Base-by-base conservation (phyloP, 495 filamentous ascomycete genomes). In the Tuber brumale region DNA sequence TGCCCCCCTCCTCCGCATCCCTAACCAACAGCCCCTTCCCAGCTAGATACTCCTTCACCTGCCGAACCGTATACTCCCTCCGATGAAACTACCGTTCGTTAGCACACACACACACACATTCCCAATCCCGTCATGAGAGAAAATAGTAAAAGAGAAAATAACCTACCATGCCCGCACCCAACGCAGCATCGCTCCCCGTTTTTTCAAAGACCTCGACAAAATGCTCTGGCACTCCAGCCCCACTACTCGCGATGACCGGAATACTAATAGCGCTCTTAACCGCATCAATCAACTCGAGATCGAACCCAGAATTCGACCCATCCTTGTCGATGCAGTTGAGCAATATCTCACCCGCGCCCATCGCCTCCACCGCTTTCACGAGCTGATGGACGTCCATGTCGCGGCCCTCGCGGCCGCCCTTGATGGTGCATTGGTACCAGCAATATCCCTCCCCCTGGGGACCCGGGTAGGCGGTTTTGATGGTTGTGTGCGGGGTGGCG, bases 401-500 rank as follows among this genome's bases (percentile, higher is more conserved):
- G 31, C 93, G 88, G 14, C 91, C 92, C 85, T 99, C 95, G 51
- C 95, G 88, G 6, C 95, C 95, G 35, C 95, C 95, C 87, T 94
- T 97, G 84, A 96, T 92, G 19, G 95, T 99, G 85, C 94, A 97
- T 74, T 97, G 95, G 79, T 98, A 99, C 95, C 95, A 99, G 85
- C 93, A 97, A 85, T 89, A 92, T 72, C 85, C 85, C 85, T 97
- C 94, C 7, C 94, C 93, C 5, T 89, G 85, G 1, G 92, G 91
- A 16, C 94, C 93, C 3, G 88, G 89, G 76, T 85, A 88, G 19
- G 85, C 83, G 6, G 95, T 97, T 82, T 88, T 86, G 74, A 97
- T 86, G 0, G 91, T 94, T 82, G 91, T 89, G 85, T 97, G 95
- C 31, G 85, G 84, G 18, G 95, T 97, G 71, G 91, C 90, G 35